A percentile compares a stretch with the other conserved stretches of the same genome.
Conservation (phyloP, 1,284 basidiomycete genomes). For the Thecaphora thlaspeos region DNA sequence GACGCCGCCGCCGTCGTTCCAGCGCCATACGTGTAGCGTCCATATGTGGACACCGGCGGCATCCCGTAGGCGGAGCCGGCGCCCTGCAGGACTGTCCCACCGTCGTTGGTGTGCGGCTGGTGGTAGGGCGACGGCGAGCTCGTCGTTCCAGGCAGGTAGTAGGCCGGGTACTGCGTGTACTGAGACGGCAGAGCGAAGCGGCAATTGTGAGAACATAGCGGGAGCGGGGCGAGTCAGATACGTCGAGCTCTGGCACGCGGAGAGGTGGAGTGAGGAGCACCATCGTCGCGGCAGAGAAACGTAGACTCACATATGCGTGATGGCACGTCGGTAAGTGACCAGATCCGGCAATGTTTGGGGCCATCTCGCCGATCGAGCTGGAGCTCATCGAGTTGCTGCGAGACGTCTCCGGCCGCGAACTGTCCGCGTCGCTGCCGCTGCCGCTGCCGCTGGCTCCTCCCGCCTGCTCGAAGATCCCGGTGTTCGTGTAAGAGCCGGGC, state of each 20-base stretch:
- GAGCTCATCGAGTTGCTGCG: not conserved
- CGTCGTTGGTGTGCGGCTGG: not conserved
- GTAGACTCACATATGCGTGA: not conserved
- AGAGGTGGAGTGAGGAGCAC: not conserved
- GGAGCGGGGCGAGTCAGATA: not conserved
- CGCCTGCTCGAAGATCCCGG: not conserved
- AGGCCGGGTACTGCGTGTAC: not conserved
- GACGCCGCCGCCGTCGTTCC: not conserved
- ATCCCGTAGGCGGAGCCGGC: not conserved
- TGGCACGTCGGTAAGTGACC: not conserved
- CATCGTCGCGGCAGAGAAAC: not conserved
- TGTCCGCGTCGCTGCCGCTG: not conserved
- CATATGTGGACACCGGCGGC: not conserved
- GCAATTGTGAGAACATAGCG: not conserved
- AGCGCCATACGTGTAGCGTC: not conserved
- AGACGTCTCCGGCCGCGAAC: not conserved
- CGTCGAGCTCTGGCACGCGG: not conserved
- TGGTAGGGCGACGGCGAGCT: not conserved
- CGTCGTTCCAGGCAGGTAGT: not conserved
- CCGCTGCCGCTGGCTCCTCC: not conserved
- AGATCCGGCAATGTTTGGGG: not conserved
- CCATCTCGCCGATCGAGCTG: not conserved
- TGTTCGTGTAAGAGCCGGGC: not conserved
- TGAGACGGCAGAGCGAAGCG: not conserved
- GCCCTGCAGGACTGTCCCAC: not conserved